Percentiles rank a stretch among this genome's conserved stretches.
phyloP scores from a whole-genome alignment of 2,329 filamentous ascomycete species.

The Mariannaea sp. region DNA sequence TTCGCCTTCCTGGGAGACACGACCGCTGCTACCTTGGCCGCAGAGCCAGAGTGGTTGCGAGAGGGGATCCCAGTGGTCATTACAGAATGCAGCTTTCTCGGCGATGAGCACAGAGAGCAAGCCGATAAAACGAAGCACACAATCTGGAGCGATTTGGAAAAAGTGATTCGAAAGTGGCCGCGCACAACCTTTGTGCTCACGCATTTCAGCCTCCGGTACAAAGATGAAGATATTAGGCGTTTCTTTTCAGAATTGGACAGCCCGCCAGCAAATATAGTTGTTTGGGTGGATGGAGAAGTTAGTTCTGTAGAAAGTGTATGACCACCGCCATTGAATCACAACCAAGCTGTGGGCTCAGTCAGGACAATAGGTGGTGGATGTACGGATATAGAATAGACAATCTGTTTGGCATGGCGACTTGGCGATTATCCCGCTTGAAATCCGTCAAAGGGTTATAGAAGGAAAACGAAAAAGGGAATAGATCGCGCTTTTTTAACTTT shows the following conservation, averaged over 20 bases:
- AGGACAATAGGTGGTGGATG: no score
- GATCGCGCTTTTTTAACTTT: no score
- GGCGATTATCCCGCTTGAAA: no score
- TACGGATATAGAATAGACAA: no score
- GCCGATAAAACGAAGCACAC: conserved; percentile 55
- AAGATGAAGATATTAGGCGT: conserved; percentile 44
- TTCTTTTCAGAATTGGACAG: conserved; percentile 50
- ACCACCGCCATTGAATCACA: not conserved
- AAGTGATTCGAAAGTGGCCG: conserved; percentile 49
- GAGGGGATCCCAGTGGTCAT: conserved; percentile 51
- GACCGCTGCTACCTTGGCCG: conserved; percentile 47
- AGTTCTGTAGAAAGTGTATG: not conserved
- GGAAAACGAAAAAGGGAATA: no score
- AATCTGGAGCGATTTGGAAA: conserved; percentile 51
- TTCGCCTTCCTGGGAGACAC: conserved; percentile 57
- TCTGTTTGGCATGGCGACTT: no score
- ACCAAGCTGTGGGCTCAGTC: no score
- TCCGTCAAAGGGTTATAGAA: no score
- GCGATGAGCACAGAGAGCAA: conserved; percentile 49
- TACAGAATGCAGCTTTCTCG: conserved; percentile 55
- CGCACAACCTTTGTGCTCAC: conserved; percentile 52
- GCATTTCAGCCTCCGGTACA: conserved; percentile 55
- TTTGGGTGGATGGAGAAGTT: conserved; percentile 51
- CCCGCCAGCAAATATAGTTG: conserved; percentile 50
- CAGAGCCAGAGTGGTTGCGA: conserved; percentile 47